phyloP scores from a whole-genome alignment of 1,139 yeast species.

The Eremothecium sinecaudum region DNA sequence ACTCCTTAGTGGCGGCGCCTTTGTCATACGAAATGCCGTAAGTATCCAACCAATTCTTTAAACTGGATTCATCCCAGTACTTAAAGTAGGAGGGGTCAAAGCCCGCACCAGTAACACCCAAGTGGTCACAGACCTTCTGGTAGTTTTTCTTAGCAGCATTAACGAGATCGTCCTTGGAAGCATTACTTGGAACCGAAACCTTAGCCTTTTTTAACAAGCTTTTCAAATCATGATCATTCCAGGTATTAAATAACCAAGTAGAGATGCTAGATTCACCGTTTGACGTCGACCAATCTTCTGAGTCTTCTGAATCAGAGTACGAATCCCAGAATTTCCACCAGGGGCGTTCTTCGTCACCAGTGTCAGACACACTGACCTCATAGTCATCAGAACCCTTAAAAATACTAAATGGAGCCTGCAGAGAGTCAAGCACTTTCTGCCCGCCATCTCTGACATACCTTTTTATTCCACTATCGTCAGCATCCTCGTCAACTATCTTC shows the following conservation, averaged over 20 bases:
- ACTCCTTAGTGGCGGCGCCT: constrained; percentile 35
- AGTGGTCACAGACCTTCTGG: constrained; percentile 32
- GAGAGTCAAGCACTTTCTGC: too few species aligned
- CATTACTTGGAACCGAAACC: constrained; percentile 29
- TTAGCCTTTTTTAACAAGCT: constrained; percentile 33
- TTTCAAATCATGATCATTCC: constrained; percentile 36
- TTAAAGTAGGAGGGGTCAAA: constrained; percentile 45
- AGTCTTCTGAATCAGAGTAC: constrained; percentile 6
- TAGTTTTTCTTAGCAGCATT: constrained; percentile 34
- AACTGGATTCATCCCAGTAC: constrained; percentile 38
- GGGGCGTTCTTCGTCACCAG: constrained; percentile 23
- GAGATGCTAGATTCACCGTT: constrained; percentile 9
- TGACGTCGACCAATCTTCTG: constrained; percentile 9
- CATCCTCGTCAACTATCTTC: too few species aligned
- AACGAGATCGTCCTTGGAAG: constrained; percentile 34
- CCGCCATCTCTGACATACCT: too few species aligned
- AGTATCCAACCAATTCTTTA: constrained; percentile 41
- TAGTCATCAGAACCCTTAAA: too few species aligned
- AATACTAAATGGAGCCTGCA: too few species aligned
- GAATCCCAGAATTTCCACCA: constrained; percentile 26
- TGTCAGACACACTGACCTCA: too few species aligned
- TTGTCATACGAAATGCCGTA: constrained; percentile 37
- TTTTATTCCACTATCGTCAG: too few species aligned
- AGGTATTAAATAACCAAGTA: constrained; percentile 43
- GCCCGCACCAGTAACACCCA: constrained; percentile 38